phyloP scores from a whole-genome alignment of 2,329 filamentous ascomycete genomes.

The Diaporthe aspalathi region DNA sequence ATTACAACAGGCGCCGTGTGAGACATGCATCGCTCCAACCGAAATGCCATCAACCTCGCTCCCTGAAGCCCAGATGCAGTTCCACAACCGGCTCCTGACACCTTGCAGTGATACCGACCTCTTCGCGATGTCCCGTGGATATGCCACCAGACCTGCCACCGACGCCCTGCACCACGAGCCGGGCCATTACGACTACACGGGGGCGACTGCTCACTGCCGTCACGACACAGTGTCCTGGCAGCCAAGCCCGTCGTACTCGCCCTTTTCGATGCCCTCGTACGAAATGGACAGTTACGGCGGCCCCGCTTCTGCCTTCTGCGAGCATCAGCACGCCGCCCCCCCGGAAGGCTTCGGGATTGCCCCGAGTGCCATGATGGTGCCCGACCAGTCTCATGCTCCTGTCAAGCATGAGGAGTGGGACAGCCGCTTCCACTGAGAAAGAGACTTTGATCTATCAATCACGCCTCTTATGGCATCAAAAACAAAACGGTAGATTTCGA shows the following conservation, averaged over 20 bases:
- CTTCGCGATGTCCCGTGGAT: slow-evolving; percentile 46
- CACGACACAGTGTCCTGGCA: slow-evolving; percentile 47
- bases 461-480: no score
- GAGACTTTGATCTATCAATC: neutral
- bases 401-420: slow-evolving; percentile 40
- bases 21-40: slow-evolving; percentile 46
- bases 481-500: neutral
- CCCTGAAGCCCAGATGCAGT: slow-evolving; percentile 45
- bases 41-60: slow-evolving; percentile 50
- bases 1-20: slow-evolving; percentile 42
- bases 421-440: slow-evolving; percentile 22
- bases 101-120: slow-evolving; percentile 64
- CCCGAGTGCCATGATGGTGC: slow-evolving; percentile 34
- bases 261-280: slow-evolving; percentile 51
- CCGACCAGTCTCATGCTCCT: slow-evolving; percentile 25
- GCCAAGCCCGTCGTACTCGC: slow-evolving; percentile 51
- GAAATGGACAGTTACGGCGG: slow-evolving; percentile 46
- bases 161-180: slow-evolving; percentile 47
- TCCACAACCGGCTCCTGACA: slow-evolving; percentile 59
- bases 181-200: slow-evolving; percentile 47
- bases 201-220: slow-evolving; percentile 43
- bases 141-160: slow-evolving; percentile 48
- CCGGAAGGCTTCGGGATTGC: slow-evolving; percentile 34
- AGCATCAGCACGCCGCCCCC: slow-evolving; percentile 41
- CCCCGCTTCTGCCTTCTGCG: slow-evolving; percentile 41